Evolutionary conservation across 2,329 filamentous ascomycete species (phyloP), one percentile per base, ranked within the genome.

Genomic region (Neonectria sp.): DNA sequence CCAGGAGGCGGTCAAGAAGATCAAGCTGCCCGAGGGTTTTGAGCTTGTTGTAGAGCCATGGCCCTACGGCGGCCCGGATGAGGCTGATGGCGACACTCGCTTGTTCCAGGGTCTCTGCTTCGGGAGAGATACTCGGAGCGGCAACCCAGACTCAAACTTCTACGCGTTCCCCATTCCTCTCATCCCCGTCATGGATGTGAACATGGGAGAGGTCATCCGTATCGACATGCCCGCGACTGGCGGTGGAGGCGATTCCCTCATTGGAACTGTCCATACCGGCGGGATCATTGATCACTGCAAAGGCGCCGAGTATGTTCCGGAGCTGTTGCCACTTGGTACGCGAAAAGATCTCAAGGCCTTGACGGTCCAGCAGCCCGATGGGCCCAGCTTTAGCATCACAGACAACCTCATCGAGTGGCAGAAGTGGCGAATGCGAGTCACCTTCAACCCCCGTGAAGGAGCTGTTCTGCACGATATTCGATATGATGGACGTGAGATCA

Each of bases 361-460:
- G 71, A 88, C 89, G 6, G 75, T 82, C 1, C 66, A 76, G 15
- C 81, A 82, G 64, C 81, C 81, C 0, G 73, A 81, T 2, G 80
- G 81, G 0, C 79, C 81, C 0, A 81, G 79, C 24, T 83, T 82
- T 61, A 68, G 79, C 3, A 82, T 92, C 12, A 52, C 63, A 0
- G 81, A 82, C 59, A 83, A 83, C 67, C 71, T 79, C 2, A 75
- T 89, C 1, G 74, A 83, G 55, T 91, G 89, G 89, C 87, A 91
- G 76, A 90, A 92, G 75, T 93, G 91, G 91, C 83, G 86, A 1
- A 89, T 94, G 80, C 83, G 91, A 31, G 87, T 94, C 5, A 87
- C 87, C 6, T 93, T 92, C 82, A 93, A 92, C 82, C 86, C 88
- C 35, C 85, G 92, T 3, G 92, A 94, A 77, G 92, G 92, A 35